Evolutionary conservation across 2,329 filamentous ascomycete genomes (phyloP).

Genomic region (Paracoccidioides lutzii): DNA sequence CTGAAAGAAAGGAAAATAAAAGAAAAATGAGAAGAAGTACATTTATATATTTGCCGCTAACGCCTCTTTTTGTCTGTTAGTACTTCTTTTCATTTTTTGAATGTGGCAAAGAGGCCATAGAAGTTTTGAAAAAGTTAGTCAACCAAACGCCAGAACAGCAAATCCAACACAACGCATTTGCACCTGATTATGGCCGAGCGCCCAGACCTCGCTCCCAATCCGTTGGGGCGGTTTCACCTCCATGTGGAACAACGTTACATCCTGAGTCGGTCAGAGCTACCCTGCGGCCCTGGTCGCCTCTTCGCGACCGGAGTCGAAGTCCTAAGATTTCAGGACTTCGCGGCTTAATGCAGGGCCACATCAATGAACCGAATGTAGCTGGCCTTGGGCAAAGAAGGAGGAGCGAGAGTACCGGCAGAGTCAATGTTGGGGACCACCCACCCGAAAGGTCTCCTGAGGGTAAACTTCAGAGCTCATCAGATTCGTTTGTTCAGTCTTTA

Average conservation of each 20-base stretch:
- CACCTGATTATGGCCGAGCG: constrained; percentile 11
- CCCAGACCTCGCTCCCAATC: constrained; percentile 1
- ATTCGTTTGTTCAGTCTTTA: constrained; percentile 61
- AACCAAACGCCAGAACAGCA: constrained; percentile 46
- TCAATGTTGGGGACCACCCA: constrained; percentile 39
- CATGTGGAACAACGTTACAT: constrained; percentile 18
- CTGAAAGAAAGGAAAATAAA: not conserved
- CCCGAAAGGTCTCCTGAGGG: constrained; percentile 39
- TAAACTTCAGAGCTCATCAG: constrained; percentile 51
- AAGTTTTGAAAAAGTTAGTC: constrained; percentile 60
- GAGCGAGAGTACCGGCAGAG: constrained; percentile 50
- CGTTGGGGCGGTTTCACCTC: not conserved
- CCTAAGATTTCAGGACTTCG: constrained; percentile 7
- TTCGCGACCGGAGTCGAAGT: constrained; percentile 9
- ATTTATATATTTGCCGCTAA: constrained; percentile 8
- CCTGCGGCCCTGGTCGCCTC: constrained; percentile 40
- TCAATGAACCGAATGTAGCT: constrained; percentile 27
- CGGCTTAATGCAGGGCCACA: constrained; percentile 31
- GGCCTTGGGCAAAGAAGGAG: constrained; percentile 33
- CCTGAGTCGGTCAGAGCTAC: constrained; percentile 51
- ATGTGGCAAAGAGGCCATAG: constrained; percentile 69
- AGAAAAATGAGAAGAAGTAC: no score
- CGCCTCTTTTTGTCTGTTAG: constrained; percentile 28
- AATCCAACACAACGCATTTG: constrained; percentile 21
- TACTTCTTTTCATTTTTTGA: constrained; percentile 97